A percentile compares a stretch with the other conserved stretches of the same genome.
phyloP scores from a whole-genome alignment of 176 grass and related monocot genomes.

The Saccharum officinarum region DNA sequence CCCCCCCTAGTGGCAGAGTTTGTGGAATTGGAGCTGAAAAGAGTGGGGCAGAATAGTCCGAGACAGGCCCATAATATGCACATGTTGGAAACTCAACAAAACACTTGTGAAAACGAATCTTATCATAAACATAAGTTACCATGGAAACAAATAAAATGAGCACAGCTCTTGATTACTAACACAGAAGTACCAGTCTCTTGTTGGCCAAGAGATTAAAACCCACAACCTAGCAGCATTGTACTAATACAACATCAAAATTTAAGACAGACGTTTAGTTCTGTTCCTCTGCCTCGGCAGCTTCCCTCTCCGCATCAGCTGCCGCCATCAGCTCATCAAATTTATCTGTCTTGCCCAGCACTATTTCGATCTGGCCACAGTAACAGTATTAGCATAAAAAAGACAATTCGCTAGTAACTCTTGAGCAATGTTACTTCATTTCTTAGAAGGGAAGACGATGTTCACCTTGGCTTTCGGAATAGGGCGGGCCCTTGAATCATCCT shows the following conservation, averaged over 20 bases:
- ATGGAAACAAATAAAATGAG: conserved; percentile 37
- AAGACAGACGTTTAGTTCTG: conserved; percentile 40
- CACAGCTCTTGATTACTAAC: conserved; percentile 46
- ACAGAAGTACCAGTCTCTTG: conserved; percentile 41
- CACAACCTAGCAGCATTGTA: conserved; percentile 33
- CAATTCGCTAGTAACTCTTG: not conserved
- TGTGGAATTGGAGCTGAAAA: not conserved
- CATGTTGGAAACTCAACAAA: not conserved
- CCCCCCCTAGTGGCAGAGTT: too few species aligned
- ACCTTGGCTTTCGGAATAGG: conserved; percentile 97
- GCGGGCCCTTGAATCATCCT: conserved; percentile 70
- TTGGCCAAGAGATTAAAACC: conserved; percentile 29
- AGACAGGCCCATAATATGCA: not conserved
- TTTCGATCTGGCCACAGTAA: conserved; percentile 66
- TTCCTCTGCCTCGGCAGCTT: conserved; percentile 59
- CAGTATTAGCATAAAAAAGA: conserved; percentile 21
- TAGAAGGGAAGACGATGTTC: not conserved
- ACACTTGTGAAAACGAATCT: not conserved
- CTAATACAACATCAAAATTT: conserved; percentile 34
- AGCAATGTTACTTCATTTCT: not conserved
- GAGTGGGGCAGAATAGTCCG: not conserved
- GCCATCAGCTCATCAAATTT: conserved; percentile 98
- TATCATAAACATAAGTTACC: not conserved
- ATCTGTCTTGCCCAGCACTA: conserved; percentile 80
- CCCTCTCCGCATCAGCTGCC: conserved; percentile 69